Base-by-base conservation (phyloP, 2,329 filamentous ascomycete genomes). In the Exophiala aquamarina region DNA sequence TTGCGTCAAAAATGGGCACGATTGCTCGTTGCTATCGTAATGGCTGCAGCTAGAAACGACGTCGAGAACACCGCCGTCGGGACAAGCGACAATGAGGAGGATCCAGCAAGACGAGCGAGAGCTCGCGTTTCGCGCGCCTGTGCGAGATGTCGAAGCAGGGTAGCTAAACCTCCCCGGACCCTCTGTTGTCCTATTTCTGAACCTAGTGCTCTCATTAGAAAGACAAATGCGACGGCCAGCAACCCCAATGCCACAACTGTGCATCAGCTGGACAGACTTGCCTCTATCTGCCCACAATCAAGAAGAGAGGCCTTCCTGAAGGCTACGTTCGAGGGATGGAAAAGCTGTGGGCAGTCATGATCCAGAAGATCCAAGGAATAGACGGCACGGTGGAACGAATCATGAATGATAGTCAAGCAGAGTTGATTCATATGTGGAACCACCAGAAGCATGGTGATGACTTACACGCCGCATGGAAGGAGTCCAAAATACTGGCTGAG, bases 61-160 rank as follows among this genome's bases (percentile, higher is more conserved):
- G 31, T 29, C 11, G 36, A 40, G 18, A 19, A 33, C 23, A 41
- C 29, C 45, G 18, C 44, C 14, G 19, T 59, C 40, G 60, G 45
- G 55, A 60, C 61, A 52, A 62, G 58, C 49, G 70, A 70, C 62
- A 63, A 67, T 48, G 66, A 70, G 59, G 66, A 64, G 55, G 60
- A 63, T 18, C 64, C 67, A 54, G 49, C 56, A 8, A 67, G 64
- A 60, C 61, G 58, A 55, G 59, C 64, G 44, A 68, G 70, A 37
- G 70, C 71, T 61, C 69, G 70, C 59, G 70, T 73, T 34, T 72
- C 70, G 15, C 64, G 69, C 49, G 70, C 70, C 47, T 73, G 70
- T 53, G 66, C 71, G 50, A 65, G 70, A 35, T 73, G 70, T 62
- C 66, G 70, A 49, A 69, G 66, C 13, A 38, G 45, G 41, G 26